A percentile compares a stretch with the other conserved stretches of the same genome.
Evolutionary conservation across 495 filamentous ascomycete genomes (phyloP).

Genomic region (Extremus antarcticus): DNA sequence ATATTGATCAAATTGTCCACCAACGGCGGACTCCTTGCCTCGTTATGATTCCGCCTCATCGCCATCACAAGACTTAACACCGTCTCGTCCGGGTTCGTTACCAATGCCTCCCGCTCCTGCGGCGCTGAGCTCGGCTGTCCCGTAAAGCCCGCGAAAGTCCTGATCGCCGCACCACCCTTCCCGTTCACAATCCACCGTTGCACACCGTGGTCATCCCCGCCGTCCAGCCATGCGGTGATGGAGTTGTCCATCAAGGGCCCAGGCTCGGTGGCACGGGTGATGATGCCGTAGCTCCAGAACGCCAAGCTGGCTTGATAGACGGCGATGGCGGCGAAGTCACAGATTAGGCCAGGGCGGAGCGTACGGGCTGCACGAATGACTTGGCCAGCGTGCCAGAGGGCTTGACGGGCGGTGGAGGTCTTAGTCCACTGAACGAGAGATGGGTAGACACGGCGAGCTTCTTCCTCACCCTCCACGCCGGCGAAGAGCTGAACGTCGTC

Average conservation of each 20-base stretch:
- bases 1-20: constrained; percentile 47
- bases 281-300: constrained; percentile 50
- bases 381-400: constrained; percentile 55
- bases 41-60: constrained; percentile 36
- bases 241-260: background rate
- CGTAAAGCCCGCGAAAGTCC: constrained; percentile 1
- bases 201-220: constrained; percentile 32
- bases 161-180: constrained; percentile 14
- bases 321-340: constrained; percentile 49
- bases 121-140: background rate
- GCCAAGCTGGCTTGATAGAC: constrained; percentile 50
- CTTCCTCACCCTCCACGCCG: constrained; percentile 51
- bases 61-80: constrained; percentile 40
- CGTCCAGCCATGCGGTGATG: constrained; percentile 39
- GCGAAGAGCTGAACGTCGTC: constrained; percentile 57
- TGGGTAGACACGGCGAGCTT: constrained; percentile 43
- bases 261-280: constrained; percentile 14
- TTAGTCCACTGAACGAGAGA: constrained; percentile 44
- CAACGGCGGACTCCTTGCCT: constrained; percentile 31
- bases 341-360: constrained; percentile 38
- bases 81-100: constrained; percentile 36
- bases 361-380: constrained; percentile 42
- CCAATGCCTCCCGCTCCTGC: constrained; percentile 7
- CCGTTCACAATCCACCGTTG: constrained; percentile 25
- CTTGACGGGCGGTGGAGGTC: constrained; percentile 40